Base-by-base conservation (phyloP, 225 moss, liverwort and hornwort species). In the Physcomitrium patens region DNA sequence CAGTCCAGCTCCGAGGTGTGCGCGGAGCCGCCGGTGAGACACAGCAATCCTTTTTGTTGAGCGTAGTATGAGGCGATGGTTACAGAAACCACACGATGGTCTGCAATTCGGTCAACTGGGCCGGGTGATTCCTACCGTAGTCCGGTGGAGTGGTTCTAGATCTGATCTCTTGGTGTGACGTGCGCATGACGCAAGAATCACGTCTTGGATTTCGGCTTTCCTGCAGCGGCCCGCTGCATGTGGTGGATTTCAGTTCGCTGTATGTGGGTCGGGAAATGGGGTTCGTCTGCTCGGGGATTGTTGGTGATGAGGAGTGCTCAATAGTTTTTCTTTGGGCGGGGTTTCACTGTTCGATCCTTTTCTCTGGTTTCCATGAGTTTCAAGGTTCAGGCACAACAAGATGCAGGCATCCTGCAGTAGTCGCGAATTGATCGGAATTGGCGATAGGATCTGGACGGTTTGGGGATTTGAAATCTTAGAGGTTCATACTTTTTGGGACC, bases 31-130 rank as follows among this genome's bases (percentile, higher is more conserved):
- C 63, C 53, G 73, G 77, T 84, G 77, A 84, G 76, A 42, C 26
- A 49, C 41, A 50, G 42, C 18, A 44, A 20, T 43, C 12, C 57
- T 15, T 52, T n/a, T 5, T 52, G 76, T 79, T 79, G 77, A 73
- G 77, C 69, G 46, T 73, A 77, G 77, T 80, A 65, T 18, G 65
- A 55, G 79, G 69, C 54, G 9, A 77, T 84, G 77, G 66, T 77
- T 84, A 80, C 84, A 84, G 77, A 77, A 48, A 27, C 22, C 15
- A 3, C 49, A 5, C 0, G 18, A 10, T 9, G 60, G 41, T 18
- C 43, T 20, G 63, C 19, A 75, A 66, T 75, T 79, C 3, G 58
- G 52, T 82, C 70, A 46, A 12, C 22, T 49, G 31, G 31, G 23
- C 19, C 3, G 23, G 23, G 5, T 59, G 23, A 23, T 59, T 59